Evolutionary conservation across 2,329 filamentous ascomycete genomes (phyloP).

Genomic region (Fusarium drepaniforme): DNA sequence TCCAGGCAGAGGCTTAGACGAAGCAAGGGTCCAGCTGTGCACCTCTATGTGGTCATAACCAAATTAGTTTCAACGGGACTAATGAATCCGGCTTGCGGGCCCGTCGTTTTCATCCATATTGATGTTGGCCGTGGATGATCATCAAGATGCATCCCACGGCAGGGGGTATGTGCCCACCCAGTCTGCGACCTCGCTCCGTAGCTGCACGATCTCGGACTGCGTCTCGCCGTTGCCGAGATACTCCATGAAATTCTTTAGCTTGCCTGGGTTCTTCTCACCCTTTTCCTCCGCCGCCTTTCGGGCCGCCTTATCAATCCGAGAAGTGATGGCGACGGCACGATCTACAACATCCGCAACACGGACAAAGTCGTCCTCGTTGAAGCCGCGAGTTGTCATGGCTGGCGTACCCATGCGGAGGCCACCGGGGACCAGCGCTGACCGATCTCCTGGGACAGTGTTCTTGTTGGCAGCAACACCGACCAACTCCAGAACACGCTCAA

Average conservation of each 20-base stretch:
- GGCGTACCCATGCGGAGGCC: slow-evolving; percentile 95
- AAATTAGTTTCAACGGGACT: slow-evolving; percentile 2
- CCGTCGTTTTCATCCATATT: not conserved
- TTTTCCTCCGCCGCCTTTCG: slow-evolving; percentile 76
- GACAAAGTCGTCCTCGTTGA: slow-evolving; percentile 88
- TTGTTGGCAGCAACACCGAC: slow-evolving; percentile 99
- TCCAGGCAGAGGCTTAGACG: not conserved
- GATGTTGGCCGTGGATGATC: slow-evolving; percentile 2
- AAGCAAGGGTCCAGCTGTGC: not conserved
- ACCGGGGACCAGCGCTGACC: slow-evolving; percentile 91
- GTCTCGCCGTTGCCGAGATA: slow-evolving; percentile 76
- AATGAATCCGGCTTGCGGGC: not conserved
- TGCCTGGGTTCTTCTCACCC: slow-evolving; percentile 73
- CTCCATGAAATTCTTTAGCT: slow-evolving; percentile 76
- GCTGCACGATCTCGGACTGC: slow-evolving; percentile 77
- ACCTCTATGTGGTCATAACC: not conserved
- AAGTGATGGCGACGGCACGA: slow-evolving; percentile 82
- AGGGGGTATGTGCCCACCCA: slow-evolving; percentile 82
- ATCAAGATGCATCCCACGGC: slow-evolving; percentile 69
- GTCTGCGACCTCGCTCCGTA: slow-evolving; percentile 80
- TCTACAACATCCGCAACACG: slow-evolving; percentile 89
- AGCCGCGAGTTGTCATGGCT: slow-evolving; percentile 97
- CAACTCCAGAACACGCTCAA: slow-evolving; percentile 90
- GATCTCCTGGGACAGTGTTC: slow-evolving; percentile 97
- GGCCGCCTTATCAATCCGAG: slow-evolving; percentile 79